Evolutionary conservation across 257 asterid genomes (phyloP), one percentile per base, ranked within the genome.

Genomic region (Ballota nigra): DNA sequence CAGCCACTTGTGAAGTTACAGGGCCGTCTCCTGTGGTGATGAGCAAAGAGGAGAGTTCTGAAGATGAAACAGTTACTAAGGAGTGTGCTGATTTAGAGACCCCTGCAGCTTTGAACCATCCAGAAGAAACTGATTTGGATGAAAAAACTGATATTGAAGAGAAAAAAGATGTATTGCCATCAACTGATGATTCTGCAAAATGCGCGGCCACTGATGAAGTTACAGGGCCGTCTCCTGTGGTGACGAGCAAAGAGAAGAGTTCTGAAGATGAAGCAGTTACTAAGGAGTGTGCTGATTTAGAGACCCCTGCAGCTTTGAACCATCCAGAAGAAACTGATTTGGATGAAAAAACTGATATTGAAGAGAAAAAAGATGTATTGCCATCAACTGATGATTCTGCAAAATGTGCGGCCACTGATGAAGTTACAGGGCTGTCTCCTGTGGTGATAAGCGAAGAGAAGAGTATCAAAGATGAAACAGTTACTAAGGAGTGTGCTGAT

Each of bases 301-400:
- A 38, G 68, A 47, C 36, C 59, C 55, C 74, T 19, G 77, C 68
- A 66, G 18, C 57, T 72, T 60, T 49, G 11, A 69, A 55, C 52
- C 61, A 70, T 60, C 84, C 70, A 5, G 38, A 69, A 7, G 86
- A 86, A 74, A 80, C 69, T 71, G 62, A 41, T 82, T 68, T 51
- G 76, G 38, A 47, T 23, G 75, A 60, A 63, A 72, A 78, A 18
- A 47, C 52, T 55, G 74, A 12, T 4, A 33, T 22, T 51, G 66
- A 13, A 5, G 74, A 67, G 49, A 45, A 49, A 33, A 79, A 77
- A 41, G 83, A 75, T 62, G 75, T 57, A 56, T 34, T 60, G 29
- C 75, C 70, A 22, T 38, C 76, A 18, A 68, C 52, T 58, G 70
- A 76, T 68, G 49, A 41, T 11, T 41, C 49, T 41, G 49, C 16